These are phyloP conservation scores for Saturnispora bothae DNA, from an alignment of 805 yeast species.

Conservation along the genomic window DNA sequence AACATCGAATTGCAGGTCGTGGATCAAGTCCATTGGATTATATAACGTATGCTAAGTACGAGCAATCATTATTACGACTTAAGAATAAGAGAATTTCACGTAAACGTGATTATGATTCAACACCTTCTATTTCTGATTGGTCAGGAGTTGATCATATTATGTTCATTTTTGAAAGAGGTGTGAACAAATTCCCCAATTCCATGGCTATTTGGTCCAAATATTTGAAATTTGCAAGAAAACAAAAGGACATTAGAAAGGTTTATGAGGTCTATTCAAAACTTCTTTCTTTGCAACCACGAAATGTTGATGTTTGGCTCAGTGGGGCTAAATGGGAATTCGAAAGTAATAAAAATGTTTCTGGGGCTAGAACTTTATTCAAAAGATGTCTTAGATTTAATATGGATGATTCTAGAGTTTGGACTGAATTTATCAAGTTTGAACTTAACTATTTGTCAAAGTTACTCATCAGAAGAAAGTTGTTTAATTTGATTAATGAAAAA, in stretches of 20 bases:
- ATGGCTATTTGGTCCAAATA: constrained; percentile 70
- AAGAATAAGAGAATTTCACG: constrained; percentile 63
- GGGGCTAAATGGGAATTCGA: constrained; percentile 94
- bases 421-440: constrained; percentile 81
- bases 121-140: constrained; percentile 72
- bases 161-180: constrained; percentile 76
- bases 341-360: constrained; percentile 74
- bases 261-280: constrained; percentile 70
- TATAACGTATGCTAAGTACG: constrained; percentile 69
- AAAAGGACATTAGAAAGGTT: constrained; percentile 60
- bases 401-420: constrained; percentile 65
- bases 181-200: constrained; percentile 69
- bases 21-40: constrained; percentile 74
- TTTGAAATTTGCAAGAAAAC: constrained; percentile 53
- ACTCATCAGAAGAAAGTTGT: constrained; percentile 69
- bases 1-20: constrained; percentile 77
- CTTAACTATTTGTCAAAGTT: constrained; percentile 75
- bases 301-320: constrained; percentile 83
- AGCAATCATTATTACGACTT: constrained; percentile 64
- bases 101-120: constrained; percentile 45
- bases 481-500: constrained; percentile 67
- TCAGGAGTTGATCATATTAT: constrained; percentile 73
- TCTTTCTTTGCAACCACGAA: constrained; percentile 82
- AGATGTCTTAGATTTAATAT: constrained; percentile 76
- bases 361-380: constrained; percentile 80